A percentile compares a stretch with the other conserved stretches of the same genome.
Conservation (phyloP, 2,329 filamentous ascomycete genomes). For the Nigrograna mackinnonii region DNA sequence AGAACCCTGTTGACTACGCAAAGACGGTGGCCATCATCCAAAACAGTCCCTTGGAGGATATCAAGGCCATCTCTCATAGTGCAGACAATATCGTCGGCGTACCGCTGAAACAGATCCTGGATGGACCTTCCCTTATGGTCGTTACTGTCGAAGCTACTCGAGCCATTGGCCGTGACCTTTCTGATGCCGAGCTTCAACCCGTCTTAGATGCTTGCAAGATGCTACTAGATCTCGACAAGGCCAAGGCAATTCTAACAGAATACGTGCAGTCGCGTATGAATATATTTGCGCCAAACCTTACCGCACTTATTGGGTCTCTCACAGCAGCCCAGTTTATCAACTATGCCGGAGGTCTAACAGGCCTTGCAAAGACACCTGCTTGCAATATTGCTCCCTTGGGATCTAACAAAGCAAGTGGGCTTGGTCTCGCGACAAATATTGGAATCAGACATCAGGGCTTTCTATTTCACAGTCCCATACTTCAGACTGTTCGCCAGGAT, state of each 20-base stretch:
- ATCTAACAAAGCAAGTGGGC: slow-evolving; percentile 80
- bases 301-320: slow-evolving; percentile 84
- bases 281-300: slow-evolving; percentile 92
- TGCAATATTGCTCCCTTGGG: slow-evolving; percentile 92
- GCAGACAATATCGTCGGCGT: slow-evolving; percentile 77
- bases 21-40: slow-evolving; percentile 92
- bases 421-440: slow-evolving; percentile 89
- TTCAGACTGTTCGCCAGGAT: slow-evolving; percentile 81
- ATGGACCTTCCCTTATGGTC: slow-evolving; percentile 91
- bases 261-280: slow-evolving; percentile 98
- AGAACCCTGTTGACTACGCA: slow-evolving; percentile 91
- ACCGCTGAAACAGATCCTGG: slow-evolving; percentile 78
- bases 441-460: slow-evolving; percentile 91
- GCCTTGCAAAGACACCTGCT: slow-evolving; percentile 87
- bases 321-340: slow-evolving; percentile 97
- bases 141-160: slow-evolving; percentile 94
- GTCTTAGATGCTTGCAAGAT: slow-evolving; percentile 83
- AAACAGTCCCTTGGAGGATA: slow-evolving; percentile 88
- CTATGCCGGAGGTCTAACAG: slow-evolving; percentile 84
- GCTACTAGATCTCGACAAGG: slow-evolving; percentile 82
- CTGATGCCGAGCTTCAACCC: slow-evolving; percentile 71
- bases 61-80: slow-evolving; percentile 77
- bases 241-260: slow-evolving; percentile 84
- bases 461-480: slow-evolving; percentile 88
- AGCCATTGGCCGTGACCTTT: slow-evolving; percentile 79